Evolutionary conservation across 176 grass and related monocot species (phyloP), one percentile per base, ranked within the genome.

Genomic region (Juncus inflexus): DNA sequence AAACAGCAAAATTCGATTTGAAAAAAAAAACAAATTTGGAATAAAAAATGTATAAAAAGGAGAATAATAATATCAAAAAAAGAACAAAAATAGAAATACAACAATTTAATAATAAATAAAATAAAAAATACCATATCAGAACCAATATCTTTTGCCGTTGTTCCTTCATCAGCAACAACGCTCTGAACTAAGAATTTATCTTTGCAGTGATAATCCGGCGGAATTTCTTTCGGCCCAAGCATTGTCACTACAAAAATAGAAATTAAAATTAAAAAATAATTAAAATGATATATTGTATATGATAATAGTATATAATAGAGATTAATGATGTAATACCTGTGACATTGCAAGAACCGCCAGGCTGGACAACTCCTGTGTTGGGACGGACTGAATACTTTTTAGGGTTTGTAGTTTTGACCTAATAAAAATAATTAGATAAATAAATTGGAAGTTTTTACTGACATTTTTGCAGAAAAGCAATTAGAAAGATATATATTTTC

Each of bases 121-220:
- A 40, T 15, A 6, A 64, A 69, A 65, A 12, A 58, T 78, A 99
- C 89, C 85, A 86, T 80, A 50, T 84, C 83, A 72, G 64, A 64
- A 65, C 58, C 83, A 77, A 91, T 81, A 51, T 91, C 87, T 77
- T 78, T 91, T 14, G 19, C 7, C 3, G 63, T 58, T 19, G 69
- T 57, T 52, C 72, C 80, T 12, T 75, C 78, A 56, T 74, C 40
- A 19, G 74, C 80, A 0, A 73, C 51, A 9, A 82, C 76, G 68
- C 94, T 92, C 40, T 99, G 94, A 28, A 99, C 54, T 12, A 99
- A 80, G 40, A 99, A 99, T 77, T 86, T 99, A 69, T 99, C 94
- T 78, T 84, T 92, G 89, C 89, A 90, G 4, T 90, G 76, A 61
- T 86, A 84, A 73, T 99, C 94, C 35, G 72, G 62, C 9, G 94